Evolutionary conservation across 1,284 basidiomycete genomes (phyloP).

Genomic region (Peniophora sp.): DNA sequence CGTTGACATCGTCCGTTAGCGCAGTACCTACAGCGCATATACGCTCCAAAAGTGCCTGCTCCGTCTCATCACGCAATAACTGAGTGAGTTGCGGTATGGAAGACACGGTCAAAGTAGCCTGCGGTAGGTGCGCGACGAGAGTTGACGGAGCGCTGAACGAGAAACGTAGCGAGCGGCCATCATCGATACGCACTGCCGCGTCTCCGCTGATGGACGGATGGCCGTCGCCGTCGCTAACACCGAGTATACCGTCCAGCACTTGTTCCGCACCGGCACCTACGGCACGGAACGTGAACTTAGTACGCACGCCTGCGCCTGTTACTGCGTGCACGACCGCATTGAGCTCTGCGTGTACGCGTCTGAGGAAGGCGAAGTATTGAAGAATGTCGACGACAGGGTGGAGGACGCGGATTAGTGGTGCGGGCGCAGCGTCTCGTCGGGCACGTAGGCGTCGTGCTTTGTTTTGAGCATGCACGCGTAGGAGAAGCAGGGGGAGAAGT

Average conservation of each 20-base stretch:
- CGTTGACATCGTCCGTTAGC: conserved; percentile 44
- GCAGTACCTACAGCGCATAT: conserved; percentile 61
- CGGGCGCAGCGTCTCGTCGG: conserved; percentile 18
- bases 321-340: conserved; percentile 40
- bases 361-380: conserved; percentile 69
- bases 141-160: conserved; percentile 67
- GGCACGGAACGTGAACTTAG: conserved; percentile 49
- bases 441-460: conserved; percentile 42
- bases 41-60: conserved; percentile 53
- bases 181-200: conserved; percentile 58
- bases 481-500: conserved; percentile 52
- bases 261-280: conserved; percentile 54
- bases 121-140: conserved; percentile 63
- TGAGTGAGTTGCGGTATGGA: conserved; percentile 70
- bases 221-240: conserved; percentile 27
- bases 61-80: conserved; percentile 66
- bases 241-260: conserved; percentile 33
- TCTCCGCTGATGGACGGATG: conserved; percentile 49
- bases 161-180: conserved; percentile 61
- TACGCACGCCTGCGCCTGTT: conserved; percentile 44
- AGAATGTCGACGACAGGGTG: conserved; percentile 68
- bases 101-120: conserved; percentile 62
- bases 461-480: conserved; percentile 49
- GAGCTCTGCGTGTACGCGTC: conserved; percentile 52
- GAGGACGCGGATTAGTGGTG: conserved; percentile 30